phyloP scores from a whole-genome alignment of 2,329 filamentous ascomycete genomes.

The Dichotomopilus funicola region DNA sequence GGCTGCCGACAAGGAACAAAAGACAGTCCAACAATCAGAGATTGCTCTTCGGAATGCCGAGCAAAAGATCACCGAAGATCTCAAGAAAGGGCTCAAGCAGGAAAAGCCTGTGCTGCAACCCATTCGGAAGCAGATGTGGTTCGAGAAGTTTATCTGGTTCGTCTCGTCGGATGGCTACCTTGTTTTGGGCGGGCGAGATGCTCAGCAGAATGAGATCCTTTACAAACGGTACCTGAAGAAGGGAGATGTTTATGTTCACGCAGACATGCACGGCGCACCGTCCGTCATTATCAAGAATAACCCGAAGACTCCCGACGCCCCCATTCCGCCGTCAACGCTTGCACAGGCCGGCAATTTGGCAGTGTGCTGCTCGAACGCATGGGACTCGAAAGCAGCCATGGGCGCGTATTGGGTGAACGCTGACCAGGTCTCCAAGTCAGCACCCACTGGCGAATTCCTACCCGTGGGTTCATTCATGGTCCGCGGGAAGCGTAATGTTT shows the following conservation, averaged over 20 bases:
- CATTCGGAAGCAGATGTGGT: constrained; percentile 82
- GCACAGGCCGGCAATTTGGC: constrained; percentile 82
- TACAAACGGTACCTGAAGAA: constrained; percentile 81
- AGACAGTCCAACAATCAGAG: constrained; percentile 73
- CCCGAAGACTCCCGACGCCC: constrained; percentile 66
- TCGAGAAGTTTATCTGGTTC: constrained; percentile 95
- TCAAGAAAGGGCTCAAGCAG: constrained; percentile 83
- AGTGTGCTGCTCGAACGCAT: constrained; percentile 69
- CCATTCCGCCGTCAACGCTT: constrained; percentile 84
- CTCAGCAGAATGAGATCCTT: constrained; percentile 84
- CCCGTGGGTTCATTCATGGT: constrained; percentile 71
- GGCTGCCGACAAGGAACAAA: constrained; percentile 80
- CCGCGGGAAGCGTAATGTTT: constrained; percentile 79
- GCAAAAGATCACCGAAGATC: constrained; percentile 75
- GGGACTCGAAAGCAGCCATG: constrained; percentile 96
- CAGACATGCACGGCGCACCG: constrained; percentile 77
- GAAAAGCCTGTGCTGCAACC: constrained; percentile 83
- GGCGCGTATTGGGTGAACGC: constrained; percentile 92
- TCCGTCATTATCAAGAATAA: constrained; percentile 90
- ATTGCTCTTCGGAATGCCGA: constrained; percentile 85
- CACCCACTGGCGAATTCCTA: constrained; percentile 72
- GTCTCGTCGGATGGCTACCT: constrained; percentile 93
- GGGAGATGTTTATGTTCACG: constrained; percentile 87
- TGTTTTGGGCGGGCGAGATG: constrained; percentile 81
- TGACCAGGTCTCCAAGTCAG: constrained; percentile 83